A percentile compares a stretch with the other conserved stretches of the same genome.
Conservation (phyloP, 2,329 filamentous ascomycete genomes). For the Epichloe sibirici region DNA sequence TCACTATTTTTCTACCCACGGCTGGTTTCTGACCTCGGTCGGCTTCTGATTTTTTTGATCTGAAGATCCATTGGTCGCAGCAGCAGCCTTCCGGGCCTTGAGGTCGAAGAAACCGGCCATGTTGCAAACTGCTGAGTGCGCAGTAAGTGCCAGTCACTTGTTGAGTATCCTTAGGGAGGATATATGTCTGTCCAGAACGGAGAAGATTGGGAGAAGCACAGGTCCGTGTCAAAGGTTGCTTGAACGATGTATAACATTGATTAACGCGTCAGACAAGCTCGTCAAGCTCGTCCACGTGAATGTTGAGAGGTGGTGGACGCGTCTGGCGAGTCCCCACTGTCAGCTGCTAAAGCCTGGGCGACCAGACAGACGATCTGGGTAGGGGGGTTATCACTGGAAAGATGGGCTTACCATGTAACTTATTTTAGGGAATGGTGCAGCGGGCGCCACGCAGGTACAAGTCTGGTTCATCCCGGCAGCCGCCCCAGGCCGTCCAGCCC, state of each 20-base stretch:
- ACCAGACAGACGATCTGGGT: no score
- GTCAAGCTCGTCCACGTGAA: background rate
- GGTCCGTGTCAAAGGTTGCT: background rate
- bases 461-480: no score
- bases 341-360: no score
- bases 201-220: background rate
- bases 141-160: background rate
- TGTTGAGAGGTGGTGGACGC: no score
- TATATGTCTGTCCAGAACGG: background rate
- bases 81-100: conserved; percentile 75
- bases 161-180: background rate
- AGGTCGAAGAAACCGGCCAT: conserved; percentile 96
- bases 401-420: no score
- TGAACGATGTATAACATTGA: background rate
- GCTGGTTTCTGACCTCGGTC: conserved; percentile 56
- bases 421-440: no score
- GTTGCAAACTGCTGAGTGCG: background rate
- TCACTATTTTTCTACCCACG: conserved; percentile 99
- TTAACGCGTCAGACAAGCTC: background rate
- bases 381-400: no score
- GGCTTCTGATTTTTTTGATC: conserved; percentile 54
- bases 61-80: conserved; percentile 47
- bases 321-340: background rate
- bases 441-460: no score
- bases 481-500: no score